Evolutionary conservation across 768 basidiomycete species (phyloP).

Genomic region (Lepiota venenata): DNA sequence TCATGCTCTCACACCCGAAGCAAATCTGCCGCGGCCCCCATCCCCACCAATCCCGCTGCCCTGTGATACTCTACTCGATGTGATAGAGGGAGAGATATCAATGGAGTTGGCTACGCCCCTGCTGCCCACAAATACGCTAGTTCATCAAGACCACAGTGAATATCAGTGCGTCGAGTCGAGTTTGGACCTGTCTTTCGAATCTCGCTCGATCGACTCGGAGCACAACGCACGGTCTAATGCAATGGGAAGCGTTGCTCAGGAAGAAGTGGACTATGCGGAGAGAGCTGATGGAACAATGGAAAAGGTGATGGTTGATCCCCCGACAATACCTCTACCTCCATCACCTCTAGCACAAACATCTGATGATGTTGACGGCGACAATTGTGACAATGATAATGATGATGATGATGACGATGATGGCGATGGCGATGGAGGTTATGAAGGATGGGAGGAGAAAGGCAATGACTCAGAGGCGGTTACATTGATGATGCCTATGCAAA

Average conservation of each 20-base stretch:
- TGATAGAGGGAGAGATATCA: slow-evolving; percentile 35
- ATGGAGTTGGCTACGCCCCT: slow-evolving; percentile 57
- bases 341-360: slow-evolving; percentile 9
- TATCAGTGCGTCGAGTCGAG: no score
- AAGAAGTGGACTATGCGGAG: background rate
- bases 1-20: background rate
- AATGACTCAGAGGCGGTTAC: no score
- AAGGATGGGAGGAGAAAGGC: background rate
- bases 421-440: background rate
- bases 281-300: background rate
- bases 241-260: no score
- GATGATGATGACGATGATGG: background rate
- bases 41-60: no score
- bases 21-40: no score
- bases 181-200: no score
- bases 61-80: slow-evolving; percentile 24
- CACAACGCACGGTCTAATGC: no score
- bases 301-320: slow-evolving; percentile 16
- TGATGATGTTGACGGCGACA: no score
- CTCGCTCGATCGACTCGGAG: no score
- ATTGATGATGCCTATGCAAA: no score
- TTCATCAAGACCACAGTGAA: no score
- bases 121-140: slow-evolving; percentile 25
- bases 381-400: background rate
- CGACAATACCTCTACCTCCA: slow-evolving; percentile 14